These are phyloP conservation scores for Cladosporium velox DNA, from an alignment of 2,329 filamentous ascomycete genomes.

Conservation along the genomic window DNA sequence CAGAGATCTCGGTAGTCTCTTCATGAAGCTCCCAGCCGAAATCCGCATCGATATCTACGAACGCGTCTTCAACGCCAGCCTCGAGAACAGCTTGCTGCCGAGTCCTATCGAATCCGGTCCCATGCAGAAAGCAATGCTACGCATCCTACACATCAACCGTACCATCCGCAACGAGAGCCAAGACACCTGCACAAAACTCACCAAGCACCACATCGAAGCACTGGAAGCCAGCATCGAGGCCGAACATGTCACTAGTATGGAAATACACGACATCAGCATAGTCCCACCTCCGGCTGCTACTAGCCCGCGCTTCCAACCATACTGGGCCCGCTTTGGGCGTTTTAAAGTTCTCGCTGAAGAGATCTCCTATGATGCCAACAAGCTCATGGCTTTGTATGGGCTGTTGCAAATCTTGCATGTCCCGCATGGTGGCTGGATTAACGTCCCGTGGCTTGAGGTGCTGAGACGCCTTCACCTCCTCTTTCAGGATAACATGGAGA, in stretches of 20 bases:
- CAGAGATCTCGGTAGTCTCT: neutral
- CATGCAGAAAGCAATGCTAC: neutral
- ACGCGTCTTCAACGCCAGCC: neutral
- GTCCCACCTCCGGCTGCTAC: too few species aligned
- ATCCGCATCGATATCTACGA: conserved; percentile 1
- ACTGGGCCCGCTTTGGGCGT: neutral
- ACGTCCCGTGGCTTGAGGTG: neutral
- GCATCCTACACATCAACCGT: neutral
- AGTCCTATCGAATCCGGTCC: neutral
- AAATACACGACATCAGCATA: neutral
- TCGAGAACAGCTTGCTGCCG: too few species aligned
- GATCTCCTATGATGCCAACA: neutral
- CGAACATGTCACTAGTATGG: neutral
- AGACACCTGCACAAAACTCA: neutral
- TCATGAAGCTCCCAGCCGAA: neutral
- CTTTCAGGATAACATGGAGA: neutral
- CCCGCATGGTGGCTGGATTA: neutral
- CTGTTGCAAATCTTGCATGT: neutral
- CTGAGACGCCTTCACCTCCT: neutral
- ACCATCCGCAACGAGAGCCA: neutral
- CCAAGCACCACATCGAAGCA: neutral
- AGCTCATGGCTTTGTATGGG: neutral
- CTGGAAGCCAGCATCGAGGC: neutral
- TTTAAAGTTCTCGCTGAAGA: neutral
- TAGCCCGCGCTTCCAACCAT: neutral